Conservation (phyloP, 148 eudicot species). For the Chenopodium suecicum region DNA sequence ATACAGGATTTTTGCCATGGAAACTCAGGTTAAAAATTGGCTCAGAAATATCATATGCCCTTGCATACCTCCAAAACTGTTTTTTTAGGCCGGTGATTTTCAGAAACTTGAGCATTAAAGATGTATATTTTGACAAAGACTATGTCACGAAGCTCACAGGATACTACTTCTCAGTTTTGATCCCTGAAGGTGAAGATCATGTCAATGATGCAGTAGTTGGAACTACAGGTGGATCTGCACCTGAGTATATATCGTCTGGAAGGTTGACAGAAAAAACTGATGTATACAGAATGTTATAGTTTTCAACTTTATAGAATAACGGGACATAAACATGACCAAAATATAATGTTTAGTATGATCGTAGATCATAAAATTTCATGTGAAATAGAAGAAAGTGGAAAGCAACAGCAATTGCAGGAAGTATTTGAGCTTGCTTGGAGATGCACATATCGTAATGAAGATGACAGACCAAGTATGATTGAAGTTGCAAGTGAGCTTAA, state of each 20-base stretch:
- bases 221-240: neutral
- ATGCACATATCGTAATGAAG: neutral
- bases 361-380: neutral
- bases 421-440: neutral
- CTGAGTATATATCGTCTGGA: neutral
- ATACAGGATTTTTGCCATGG: conserved; percentile 3
- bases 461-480: conserved; percentile 6
- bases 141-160: conserved; percentile 5
- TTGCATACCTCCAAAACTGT: conserved; percentile 15
- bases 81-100: conserved; percentile 1
- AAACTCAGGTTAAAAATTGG: conserved; percentile 15
- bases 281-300: neutral
- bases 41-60: neutral
- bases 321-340: neutral
- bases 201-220: conserved; percentile 9
- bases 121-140: conserved; percentile 20
- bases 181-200: conserved; percentile 17
- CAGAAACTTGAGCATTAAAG: neutral
- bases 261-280: conserved; percentile 19
- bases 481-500: conserved; percentile 6
- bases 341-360: neutral
- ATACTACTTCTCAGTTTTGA: conserved; percentile 1
- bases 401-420: conserved; percentile 5
- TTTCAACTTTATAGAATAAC: neutral
- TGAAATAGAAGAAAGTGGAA: neutral